These are phyloP conservation scores for Choiromyces venosus DNA, from an alignment of 495 filamentous ascomycete genomes.

Conservation along the genomic window DNA sequence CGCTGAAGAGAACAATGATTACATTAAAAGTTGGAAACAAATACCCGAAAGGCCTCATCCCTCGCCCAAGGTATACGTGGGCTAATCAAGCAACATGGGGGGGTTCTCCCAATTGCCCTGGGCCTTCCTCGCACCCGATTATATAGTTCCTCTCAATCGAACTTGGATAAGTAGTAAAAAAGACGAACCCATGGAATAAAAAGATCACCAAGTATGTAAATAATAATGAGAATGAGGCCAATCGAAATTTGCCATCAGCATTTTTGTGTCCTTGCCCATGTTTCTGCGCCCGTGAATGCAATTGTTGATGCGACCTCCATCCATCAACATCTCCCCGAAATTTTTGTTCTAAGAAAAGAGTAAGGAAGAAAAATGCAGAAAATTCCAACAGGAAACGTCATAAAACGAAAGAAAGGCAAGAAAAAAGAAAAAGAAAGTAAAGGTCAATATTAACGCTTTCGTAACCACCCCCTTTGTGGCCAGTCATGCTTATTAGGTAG, in stretches of 20 bases:
- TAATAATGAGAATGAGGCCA: slow-evolving; percentile 33
- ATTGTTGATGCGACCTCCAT: slow-evolving; percentile 33
- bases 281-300: slow-evolving; percentile 36
- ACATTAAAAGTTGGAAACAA: slow-evolving; percentile 21
- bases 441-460: slow-evolving; percentile 21
- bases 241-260: slow-evolving; percentile 31
- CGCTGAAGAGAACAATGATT: slow-evolving; percentile 18
- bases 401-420: slow-evolving; percentile 29
- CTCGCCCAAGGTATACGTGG: background rate
- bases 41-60: background rate
- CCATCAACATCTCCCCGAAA: slow-evolving; percentile 29
- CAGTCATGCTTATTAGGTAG: slow-evolving; percentile 21
- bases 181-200: background rate
- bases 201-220: slow-evolving; percentile 31
- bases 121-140: background rate
- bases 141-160: background rate
- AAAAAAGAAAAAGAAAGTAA: slow-evolving; percentile 24
- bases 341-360: slow-evolving; percentile 38
- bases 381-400: slow-evolving; percentile 20
- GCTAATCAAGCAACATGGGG: background rate
- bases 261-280: slow-evolving; percentile 19
- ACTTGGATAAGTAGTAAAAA: background rate
- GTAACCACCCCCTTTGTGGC: slow-evolving; percentile 6
- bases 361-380: slow-evolving; percentile 26
- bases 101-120: background rate